These are phyloP conservation scores for Ichthyophthirius multifiliis DNA, from an alignment of 169 alveolate species.

Conservation along the genomic window DNA sequence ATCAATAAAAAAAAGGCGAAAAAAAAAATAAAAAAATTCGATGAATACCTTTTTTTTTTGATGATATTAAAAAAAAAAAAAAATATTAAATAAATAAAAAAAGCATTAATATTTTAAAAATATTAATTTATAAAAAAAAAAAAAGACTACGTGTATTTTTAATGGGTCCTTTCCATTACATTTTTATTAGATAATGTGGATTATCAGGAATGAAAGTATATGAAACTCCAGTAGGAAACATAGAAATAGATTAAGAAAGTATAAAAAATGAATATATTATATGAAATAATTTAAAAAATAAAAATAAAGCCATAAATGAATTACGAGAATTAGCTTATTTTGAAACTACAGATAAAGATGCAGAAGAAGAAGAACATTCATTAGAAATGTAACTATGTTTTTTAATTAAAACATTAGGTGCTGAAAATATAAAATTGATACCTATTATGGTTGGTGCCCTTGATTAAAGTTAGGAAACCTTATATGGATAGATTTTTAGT, in stretches of 20 bases:
- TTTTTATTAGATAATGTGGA: constrained; percentile 49
- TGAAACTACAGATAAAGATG: constrained; percentile 41
- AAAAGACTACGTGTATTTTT: constrained; percentile 44
- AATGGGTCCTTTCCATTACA: constrained; percentile 66
- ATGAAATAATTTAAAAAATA: neutral
- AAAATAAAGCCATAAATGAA: constrained; percentile 10
- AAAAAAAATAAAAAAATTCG: no score
- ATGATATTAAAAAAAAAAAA: no score
- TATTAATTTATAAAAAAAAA: neutral
- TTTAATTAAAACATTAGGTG: constrained; percentile 38
- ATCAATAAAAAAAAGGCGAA: no score
- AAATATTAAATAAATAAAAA: no score
- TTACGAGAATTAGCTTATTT: constrained; percentile 26
- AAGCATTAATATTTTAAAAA: neutral
- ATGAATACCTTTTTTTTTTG: no score
- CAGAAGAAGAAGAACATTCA: constrained; percentile 70
- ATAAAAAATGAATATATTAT: neutral
- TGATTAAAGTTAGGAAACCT: constrained; percentile 37
- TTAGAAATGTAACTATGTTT: constrained; percentile 60
- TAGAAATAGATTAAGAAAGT: constrained; percentile 48
- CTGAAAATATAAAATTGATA: constrained; percentile 49
- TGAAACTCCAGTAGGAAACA: constrained; percentile 69
- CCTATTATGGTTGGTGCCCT: constrained; percentile 68
- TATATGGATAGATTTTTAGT: constrained; percentile 50
- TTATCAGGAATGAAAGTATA: constrained; percentile 32